Evolutionary conservation across 345 rosid genomes (phyloP).

Genomic region (Lagerstroemia speciosa): DNA sequence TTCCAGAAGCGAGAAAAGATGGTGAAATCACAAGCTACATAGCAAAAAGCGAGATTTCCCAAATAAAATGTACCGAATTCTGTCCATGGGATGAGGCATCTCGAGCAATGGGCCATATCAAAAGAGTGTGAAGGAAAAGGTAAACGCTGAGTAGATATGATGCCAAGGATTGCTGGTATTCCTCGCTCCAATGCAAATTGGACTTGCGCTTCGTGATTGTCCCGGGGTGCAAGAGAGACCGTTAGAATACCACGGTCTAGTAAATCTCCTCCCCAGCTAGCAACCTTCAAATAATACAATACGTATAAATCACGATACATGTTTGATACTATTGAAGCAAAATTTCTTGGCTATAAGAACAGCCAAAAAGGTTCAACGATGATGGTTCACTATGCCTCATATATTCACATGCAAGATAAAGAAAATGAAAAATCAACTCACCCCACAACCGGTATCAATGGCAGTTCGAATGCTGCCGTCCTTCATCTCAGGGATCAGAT

Average conservation of each 20-base stretch:
- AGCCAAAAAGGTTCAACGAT: background rate
- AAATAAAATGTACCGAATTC: conserved; percentile 65
- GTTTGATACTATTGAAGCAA: background rate
- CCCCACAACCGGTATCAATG: conserved; percentile 98
- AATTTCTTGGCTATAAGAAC: background rate
- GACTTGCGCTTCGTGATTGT: conserved; percentile 98
- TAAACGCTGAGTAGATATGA: conserved; percentile 92
- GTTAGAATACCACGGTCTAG: conserved; percentile 84
- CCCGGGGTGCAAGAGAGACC: conserved; percentile 94
- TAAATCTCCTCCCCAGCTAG: conserved; percentile 99
- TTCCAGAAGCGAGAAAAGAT: background rate
- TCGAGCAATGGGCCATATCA: conserved; percentile 99
- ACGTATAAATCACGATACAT: background rate
- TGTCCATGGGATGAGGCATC: conserved; percentile 99
- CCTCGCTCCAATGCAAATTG: conserved; percentile 98
- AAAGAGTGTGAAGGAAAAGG: conserved; percentile 95
- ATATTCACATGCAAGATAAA: background rate
- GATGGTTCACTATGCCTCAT: background rate
- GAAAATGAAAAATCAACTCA: conserved; percentile 18
- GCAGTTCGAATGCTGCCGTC: conserved; percentile 89
- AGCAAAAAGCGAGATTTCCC: background rate
- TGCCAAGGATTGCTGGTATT: conserved; percentile 93
- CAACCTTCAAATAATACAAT: conserved; percentile 49
- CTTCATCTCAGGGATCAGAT: conserved; percentile 88
- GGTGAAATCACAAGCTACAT: background rate